Percentiles rank a stretch among this genome's conserved stretches.
phyloP scores from a whole-genome alignment of 768 basidiomycete genomes.

The Leccinum longicurvipes region DNA sequence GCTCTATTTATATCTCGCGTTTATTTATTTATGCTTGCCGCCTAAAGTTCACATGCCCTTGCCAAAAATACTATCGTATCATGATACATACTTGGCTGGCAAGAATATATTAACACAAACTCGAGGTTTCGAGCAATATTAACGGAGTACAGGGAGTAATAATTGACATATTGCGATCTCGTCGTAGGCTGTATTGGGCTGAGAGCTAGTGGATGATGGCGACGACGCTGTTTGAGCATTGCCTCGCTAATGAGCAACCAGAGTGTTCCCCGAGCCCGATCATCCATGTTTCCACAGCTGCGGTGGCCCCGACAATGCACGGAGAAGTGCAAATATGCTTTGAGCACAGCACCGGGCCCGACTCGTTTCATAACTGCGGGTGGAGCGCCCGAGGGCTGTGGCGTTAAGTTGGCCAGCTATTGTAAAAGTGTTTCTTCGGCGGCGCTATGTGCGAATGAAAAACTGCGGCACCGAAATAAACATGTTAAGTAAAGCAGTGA shows the following conservation, averaged over 20 bases:
- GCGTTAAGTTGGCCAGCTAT: neutral
- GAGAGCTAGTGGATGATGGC: neutral
- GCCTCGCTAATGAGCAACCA: neutral
- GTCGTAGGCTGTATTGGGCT: neutral
- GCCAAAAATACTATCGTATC: too few species aligned
- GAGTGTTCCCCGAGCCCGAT: neutral
- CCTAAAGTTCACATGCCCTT: neutral
- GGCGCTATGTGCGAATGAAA: conserved; percentile 1
- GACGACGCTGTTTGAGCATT: neutral
- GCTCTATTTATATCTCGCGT: neutral
- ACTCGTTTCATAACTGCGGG: conserved; percentile 11
- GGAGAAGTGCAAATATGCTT: conserved; percentile 5
- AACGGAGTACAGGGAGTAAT: neutral
- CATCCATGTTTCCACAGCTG: conserved; percentile 1
- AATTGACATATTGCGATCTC: neutral
- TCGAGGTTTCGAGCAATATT: neutral
- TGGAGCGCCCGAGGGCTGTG: neutral
- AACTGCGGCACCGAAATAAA: conserved; percentile 18
- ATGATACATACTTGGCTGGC: too few species aligned
- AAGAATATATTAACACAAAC: neutral
- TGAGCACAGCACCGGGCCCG: conserved; percentile 11
- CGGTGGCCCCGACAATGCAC: conserved; percentile 7
- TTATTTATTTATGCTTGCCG: neutral
- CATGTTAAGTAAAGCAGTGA: conserved; percentile 4
- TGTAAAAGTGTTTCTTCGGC: neutral